phyloP scores from a whole-genome alignment of 2,329 filamentous ascomycete genomes.

The Cytospora chrysosperma region DNA sequence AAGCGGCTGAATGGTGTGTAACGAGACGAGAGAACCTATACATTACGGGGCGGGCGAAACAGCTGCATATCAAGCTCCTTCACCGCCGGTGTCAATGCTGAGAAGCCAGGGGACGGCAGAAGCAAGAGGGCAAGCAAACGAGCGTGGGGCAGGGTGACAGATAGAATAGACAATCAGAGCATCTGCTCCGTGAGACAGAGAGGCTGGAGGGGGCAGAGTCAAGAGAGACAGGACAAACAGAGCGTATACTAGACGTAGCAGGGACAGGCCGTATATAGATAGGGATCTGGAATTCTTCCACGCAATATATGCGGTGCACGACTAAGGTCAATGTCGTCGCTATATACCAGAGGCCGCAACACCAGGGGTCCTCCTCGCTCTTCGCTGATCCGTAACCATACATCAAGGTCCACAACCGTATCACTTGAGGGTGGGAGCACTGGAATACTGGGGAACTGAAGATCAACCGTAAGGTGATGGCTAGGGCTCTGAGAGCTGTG shows the following conservation, averaged over 20 bases:
- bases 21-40: conserved; percentile 10
- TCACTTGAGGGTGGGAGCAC: conserved; percentile 15
- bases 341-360: conserved; percentile 11
- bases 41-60: conserved; percentile 8
- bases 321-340: conserved; percentile 9
- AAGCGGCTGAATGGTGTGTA: conserved; percentile 1
- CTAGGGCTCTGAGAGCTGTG: not conserved
- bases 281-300: not conserved
- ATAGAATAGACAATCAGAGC: conserved; percentile 2
- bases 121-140: conserved; percentile 10
- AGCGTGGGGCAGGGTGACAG: conserved; percentile 8
- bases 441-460: not conserved
- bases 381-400: conserved; percentile 12
- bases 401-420: conserved; percentile 16
- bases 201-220: conserved; percentile 2
- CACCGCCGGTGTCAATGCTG: not conserved
- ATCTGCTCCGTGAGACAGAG: conserved; percentile 1
- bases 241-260: conserved; percentile 1
- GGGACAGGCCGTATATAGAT: conserved; percentile 16
- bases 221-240: not conserved
- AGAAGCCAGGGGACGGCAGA: not conserved
- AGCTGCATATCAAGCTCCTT: conserved; percentile 6
- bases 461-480: conserved; percentile 2
- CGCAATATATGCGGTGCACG: not conserved
- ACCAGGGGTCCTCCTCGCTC: not conserved